phyloP scores from a whole-genome alignment of 345 rosid genomes.

The Trapa incisa region DNA sequence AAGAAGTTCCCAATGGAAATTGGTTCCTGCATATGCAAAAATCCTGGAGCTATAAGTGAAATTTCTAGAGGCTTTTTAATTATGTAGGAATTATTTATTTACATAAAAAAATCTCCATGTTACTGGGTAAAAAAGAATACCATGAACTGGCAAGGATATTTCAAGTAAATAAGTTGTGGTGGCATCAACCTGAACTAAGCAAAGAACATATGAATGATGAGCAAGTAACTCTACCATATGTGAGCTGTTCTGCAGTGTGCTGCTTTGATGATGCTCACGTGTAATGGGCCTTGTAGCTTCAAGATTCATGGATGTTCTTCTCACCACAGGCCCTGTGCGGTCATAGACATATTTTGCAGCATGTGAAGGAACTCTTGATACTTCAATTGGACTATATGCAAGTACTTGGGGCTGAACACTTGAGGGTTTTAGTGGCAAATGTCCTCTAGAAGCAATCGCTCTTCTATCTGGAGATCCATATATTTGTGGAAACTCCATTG shows the following conservation, averaged over 20 bases:
- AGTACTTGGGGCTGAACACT: slow-evolving; percentile 13
- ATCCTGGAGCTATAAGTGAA: background rate
- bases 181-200: background rate
- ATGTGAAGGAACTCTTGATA: slow-evolving; percentile 4
- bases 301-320: slow-evolving; percentile 3
- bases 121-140: background rate
- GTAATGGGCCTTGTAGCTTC: slow-evolving; percentile 12
- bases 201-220: background rate
- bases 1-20: slow-evolving; percentile 24
- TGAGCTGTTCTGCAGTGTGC: slow-evolving; percentile 13
- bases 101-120: background rate
- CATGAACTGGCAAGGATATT: background rate
- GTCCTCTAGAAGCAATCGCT: background rate
- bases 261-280: slow-evolving; percentile 9
- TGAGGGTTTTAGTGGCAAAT: slow-evolving; percentile 15
- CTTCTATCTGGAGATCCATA: slow-evolving; percentile 2
- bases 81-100: background rate
- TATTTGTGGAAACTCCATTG: background rate
- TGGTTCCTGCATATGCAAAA: slow-evolving; percentile 25
- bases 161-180: background rate
- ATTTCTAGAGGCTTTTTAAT: background rate
- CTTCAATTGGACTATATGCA: slow-evolving; percentile 10
- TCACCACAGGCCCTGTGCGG: slow-evolving; percentile 6
- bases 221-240: slow-evolving; percentile 22
- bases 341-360: slow-evolving; percentile 8